Percentiles rank a stretch among this genome's conserved stretches.
phyloP scores from a whole-genome alignment of 208 protist genomes.

The Leptomonas pyrrhocoris region DNA sequence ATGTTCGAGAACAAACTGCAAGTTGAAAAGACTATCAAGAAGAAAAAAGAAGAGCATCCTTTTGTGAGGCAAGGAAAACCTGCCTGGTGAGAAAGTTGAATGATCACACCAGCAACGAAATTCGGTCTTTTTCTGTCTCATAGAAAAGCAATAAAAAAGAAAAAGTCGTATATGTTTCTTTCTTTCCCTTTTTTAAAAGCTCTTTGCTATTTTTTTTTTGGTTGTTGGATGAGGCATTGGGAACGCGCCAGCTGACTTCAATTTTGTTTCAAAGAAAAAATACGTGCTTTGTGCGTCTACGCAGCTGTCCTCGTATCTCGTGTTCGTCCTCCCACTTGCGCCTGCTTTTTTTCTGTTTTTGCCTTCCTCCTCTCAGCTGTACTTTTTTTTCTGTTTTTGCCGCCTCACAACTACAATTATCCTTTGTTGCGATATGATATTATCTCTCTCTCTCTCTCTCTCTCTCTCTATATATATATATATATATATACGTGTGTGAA shows the following conservation, averaged over 20 bases:
- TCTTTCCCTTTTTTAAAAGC: conserved; percentile 4
- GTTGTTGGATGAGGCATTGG: not conserved
- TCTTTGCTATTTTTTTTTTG: conserved; percentile 1
- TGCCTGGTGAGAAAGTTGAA: not conserved
- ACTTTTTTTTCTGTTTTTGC: conserved; percentile 12
- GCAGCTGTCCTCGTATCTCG: not conserved
- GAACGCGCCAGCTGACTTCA: too few species aligned
- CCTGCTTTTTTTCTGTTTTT: not conserved
- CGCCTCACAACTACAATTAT: too few species aligned
- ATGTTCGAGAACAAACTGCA: not conserved
- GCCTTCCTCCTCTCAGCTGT: not conserved
- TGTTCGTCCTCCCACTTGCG: not conserved
- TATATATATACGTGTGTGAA: too few species aligned
- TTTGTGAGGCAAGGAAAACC: not conserved
- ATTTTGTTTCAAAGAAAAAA: too few species aligned
- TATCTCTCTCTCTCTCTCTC: too few species aligned
- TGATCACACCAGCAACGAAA: not conserved
- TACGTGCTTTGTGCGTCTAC: too few species aligned
- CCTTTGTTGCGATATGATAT: not conserved
- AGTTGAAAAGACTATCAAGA: not conserved
- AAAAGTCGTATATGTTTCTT: conserved; percentile 18
- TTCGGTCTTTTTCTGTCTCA: not conserved
- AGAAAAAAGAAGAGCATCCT: not conserved
- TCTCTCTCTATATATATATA: too few species aligned
- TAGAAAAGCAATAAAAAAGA: too few species aligned